A percentile compares a stretch with the other conserved stretches of the same genome.
phyloP scores from a whole-genome alignment of 2,329 filamentous ascomycete species.

The Microdochium bolleyi region DNA sequence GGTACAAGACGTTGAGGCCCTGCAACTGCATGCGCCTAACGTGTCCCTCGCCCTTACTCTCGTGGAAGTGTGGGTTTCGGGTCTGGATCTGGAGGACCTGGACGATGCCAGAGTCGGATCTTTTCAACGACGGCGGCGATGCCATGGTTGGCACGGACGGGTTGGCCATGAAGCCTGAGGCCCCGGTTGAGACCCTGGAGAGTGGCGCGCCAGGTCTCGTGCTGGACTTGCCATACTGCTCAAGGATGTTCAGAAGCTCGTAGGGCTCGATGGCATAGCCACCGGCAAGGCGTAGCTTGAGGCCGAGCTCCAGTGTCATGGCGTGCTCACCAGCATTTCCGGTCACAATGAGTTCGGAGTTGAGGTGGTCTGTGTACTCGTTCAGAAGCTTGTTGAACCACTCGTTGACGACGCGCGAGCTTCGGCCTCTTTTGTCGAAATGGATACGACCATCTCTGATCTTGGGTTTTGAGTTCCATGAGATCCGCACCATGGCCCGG shows the following conservation, averaged over 20 bases:
- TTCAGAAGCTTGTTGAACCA: conserved; percentile 20
- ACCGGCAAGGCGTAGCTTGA: conserved; percentile 18
- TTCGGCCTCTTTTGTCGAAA: conserved; percentile 17
- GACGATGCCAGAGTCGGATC: conserved; percentile 4
- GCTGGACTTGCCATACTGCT: conserved; percentile 5
- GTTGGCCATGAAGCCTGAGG: background rate
- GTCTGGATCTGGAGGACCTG: conserved; percentile 20
- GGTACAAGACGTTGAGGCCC: conserved; percentile 20
- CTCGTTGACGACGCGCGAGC: conserved; percentile 19
- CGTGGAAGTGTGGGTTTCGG: conserved; percentile 21
- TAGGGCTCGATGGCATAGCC: conserved; percentile 26
- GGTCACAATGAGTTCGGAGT: conserved; percentile 15
- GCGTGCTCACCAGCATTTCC: conserved; percentile 24
- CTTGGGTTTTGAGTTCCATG: conserved; percentile 23
- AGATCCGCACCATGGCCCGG: conserved; percentile 21
- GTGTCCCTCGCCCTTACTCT: conserved; percentile 17
- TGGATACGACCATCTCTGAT: conserved; percentile 12
- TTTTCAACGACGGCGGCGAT: background rate
- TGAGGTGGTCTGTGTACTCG: background rate
- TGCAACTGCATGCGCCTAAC: conserved; percentile 18
- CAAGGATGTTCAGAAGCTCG: conserved; percentile 19
- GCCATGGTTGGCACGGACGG: conserved; percentile 1
- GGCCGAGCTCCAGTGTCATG: conserved; percentile 26
- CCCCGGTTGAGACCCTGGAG: conserved; percentile 1
- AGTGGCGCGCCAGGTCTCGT: background rate